Conservation (phyloP, 139 green algal genomes). For the Asterochloris erici region DNA sequence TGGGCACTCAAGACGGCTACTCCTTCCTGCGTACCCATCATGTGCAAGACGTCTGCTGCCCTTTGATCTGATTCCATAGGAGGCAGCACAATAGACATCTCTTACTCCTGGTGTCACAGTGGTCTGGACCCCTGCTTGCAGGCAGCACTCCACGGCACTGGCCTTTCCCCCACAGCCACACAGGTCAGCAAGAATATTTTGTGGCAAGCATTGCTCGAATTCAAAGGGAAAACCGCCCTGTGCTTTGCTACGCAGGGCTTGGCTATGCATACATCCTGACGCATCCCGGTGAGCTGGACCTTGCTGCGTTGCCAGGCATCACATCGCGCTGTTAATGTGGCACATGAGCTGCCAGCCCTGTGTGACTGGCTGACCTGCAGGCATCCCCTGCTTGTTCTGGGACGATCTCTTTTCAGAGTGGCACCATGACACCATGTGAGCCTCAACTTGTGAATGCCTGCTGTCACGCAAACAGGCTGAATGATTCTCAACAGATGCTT, state of each 20-base stretch:
- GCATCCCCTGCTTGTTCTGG: too few species aligned
- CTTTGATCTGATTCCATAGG: not conserved
- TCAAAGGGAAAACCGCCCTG: too few species aligned
- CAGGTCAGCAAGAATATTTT: too few species aligned
- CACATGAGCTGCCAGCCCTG: too few species aligned
- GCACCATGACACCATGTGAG: too few species aligned
- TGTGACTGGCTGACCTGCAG: too few species aligned
- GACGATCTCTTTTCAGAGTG: too few species aligned
- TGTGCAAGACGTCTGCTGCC: not conserved
- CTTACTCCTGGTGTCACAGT: not conserved
- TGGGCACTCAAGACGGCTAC: not conserved
- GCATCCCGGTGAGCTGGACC: constrained; percentile 67
- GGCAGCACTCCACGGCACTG: constrained; percentile 69
- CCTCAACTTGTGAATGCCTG: too few species aligned
- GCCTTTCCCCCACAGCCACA: constrained; percentile 66
- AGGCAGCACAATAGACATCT: not conserved
- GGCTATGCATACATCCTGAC: constrained; percentile 96
- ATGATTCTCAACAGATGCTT: too few species aligned
- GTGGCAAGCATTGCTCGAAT: too few species aligned
- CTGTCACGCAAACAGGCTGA: too few species aligned
- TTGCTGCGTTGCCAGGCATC: constrained; percentile 78
- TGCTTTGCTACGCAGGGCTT: too few species aligned
- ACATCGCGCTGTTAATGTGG: constrained; percentile 41
- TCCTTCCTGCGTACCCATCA: not conserved
- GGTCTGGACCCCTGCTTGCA: constrained; percentile 38